phyloP scores from a whole-genome alignment of 257 asterid genomes.

The Gynochthodes officinalis region DNA sequence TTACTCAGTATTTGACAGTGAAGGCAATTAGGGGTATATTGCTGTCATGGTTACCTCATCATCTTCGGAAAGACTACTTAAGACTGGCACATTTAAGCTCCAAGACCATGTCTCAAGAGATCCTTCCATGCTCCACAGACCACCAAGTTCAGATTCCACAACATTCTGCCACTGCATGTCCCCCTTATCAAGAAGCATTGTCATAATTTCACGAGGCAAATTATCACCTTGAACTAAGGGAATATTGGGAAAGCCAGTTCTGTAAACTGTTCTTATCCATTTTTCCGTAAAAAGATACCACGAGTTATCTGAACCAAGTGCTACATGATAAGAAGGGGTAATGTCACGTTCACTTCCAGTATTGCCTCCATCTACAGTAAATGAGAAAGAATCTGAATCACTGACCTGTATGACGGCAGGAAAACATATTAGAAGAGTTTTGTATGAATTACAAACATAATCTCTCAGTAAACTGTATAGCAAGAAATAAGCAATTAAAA shows the following conservation, averaged over 20 bases:
- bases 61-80: conserved; percentile 86
- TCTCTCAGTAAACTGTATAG: background rate
- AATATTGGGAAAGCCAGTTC: conserved; percentile 78
- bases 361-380: conserved; percentile 33
- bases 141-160: conserved; percentile 84
- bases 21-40: conserved; percentile 8
- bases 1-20: background rate
- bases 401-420: conserved; percentile 51
- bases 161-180: conserved; percentile 88
- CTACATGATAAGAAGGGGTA: conserved; percentile 75
- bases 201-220: conserved; percentile 80
- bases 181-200: conserved; percentile 63
- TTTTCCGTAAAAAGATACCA: conserved; percentile 98
- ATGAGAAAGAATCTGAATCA: conserved; percentile 57
- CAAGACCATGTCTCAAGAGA: conserved; percentile 99
- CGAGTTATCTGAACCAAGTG: conserved; percentile 96
- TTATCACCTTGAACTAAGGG: conserved; percentile 72
- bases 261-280: conserved; percentile 83
- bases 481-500: conserved; percentile 5
- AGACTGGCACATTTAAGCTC: conserved; percentile 95
- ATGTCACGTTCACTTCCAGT: conserved; percentile 31
- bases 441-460: background rate
- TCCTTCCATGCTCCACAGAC: conserved; percentile 93
- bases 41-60: conserved; percentile 62
- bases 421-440: conserved; percentile 2